These are phyloP conservation scores for Lepidium africanum DNA, from an alignment of 345 rosid genomes.

Conservation along the genomic window DNA sequence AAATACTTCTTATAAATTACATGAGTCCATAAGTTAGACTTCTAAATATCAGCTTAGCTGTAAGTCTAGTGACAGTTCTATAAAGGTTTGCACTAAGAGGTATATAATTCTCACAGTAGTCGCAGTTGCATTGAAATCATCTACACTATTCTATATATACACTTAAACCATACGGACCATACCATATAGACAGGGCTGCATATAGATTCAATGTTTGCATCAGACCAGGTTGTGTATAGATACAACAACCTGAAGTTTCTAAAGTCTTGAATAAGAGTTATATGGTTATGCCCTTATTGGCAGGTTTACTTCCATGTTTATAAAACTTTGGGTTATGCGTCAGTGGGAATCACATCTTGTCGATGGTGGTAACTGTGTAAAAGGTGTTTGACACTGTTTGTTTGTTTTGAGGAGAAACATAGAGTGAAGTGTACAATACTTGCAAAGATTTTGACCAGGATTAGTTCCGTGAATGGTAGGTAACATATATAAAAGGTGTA, in stretches of 20 bases:
- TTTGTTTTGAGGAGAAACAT: conserved; percentile 13
- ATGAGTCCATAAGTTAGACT: background rate
- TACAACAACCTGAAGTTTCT: background rate
- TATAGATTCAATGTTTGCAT: background rate
- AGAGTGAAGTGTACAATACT: background rate
- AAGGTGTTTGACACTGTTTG: conserved; percentile 2
- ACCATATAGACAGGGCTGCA: no score
- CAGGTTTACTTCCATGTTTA: conserved; percentile 17
- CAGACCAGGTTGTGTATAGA: background rate
- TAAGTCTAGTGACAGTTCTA: background rate
- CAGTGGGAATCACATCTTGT: conserved; percentile 13
- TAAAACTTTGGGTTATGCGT: conserved; percentile 3
- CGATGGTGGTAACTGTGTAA: conserved; percentile 8
- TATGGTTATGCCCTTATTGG: background rate
- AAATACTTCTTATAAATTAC: background rate
- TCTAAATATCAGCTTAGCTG: background rate
- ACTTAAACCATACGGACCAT: background rate
- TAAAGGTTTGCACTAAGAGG: background rate
- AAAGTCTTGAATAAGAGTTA: background rate
- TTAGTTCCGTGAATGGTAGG: conserved; percentile 9
- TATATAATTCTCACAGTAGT: background rate
- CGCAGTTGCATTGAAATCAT: background rate
- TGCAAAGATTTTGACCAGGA: background rate
- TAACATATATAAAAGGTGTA: background rate
- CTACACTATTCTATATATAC: background rate